Base-by-base conservation (phyloP, 176 grass and related monocot species). In the Musa troglodytarum region DNA sequence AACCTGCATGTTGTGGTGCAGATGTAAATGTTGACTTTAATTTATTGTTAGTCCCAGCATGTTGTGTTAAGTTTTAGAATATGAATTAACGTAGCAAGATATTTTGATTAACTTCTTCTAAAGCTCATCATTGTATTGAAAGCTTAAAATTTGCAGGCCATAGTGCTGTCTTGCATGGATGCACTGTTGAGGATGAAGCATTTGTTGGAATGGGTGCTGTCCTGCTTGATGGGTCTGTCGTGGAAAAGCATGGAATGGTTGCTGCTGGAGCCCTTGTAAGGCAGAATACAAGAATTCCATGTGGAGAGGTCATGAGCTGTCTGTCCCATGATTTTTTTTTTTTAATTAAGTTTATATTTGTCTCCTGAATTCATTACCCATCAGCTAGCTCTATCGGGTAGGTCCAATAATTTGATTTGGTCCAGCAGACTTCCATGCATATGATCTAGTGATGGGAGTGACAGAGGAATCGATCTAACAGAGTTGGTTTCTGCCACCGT, bases 131-230 rank as follows among this genome's bases (percentile, higher is more conserved):
- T 49, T 50, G 11, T 9, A 50, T 59, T 69, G 6, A 61, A 34
- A 68, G 1, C 20, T 16, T 69, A 29, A 23, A 74, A 71, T 79
- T 77, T 6, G 28, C 76, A 97, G 93, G 93, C 63, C 93, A 97
- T 65, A 88, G 90, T 73, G 86, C 93, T 74, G 63, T 97, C 73
- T 92, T 96, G 71, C 92, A 96, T 75, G 92, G 86, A 80, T 96
- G 92, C 78, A 92, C 80, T 50, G 77, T 96, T 50, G 88, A 93
- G 84, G 88, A 97, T 87, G 87, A 92, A 74, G 83, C 90, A 74
- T 97, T 97, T 73, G 83, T 97, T 77, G 90, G 93, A 72, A 97
- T 88, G 90, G 93, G 90, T 82, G 90, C 90, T 43, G 88, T 88
- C 72, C 77, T 97, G 67, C 83, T 97, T 68, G 93, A 97, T 68